Conservation (phyloP, 768 basidiomycete genomes). For the Phaeotremella fagi region DNA sequence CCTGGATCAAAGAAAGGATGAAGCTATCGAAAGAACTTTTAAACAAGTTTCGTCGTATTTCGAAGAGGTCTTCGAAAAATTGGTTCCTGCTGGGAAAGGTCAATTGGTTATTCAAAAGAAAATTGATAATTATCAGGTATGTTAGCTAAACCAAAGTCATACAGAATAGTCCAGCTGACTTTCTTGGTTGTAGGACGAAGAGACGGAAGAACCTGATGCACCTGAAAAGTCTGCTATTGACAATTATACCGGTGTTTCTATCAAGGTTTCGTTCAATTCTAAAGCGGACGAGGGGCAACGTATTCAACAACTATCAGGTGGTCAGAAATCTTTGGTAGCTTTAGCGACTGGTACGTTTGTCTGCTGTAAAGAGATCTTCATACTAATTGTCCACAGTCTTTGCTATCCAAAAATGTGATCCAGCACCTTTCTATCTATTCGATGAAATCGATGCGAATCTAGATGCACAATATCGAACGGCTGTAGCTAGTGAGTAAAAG, state of each 20-base stretch:
- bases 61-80: constrained; percentile 90
- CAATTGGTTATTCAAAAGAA: constrained; percentile 85
- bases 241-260: constrained; percentile 94
- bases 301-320: constrained; percentile 94
- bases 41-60: constrained; percentile 97
- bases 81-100: constrained; percentile 90
- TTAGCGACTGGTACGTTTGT: constrained; percentile 72
- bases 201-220: constrained; percentile 30
- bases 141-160: no score
- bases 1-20: constrained; percentile 94
- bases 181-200: constrained; percentile 32
- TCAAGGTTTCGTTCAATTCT: constrained; percentile 98
- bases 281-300: constrained; percentile 94
- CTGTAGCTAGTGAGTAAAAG: constrained; percentile 72
- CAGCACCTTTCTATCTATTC: constrained; percentile 98
- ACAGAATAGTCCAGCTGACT: no score
- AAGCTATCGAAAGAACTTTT: constrained; percentile 97
- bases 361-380: background rate
- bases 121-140: constrained; percentile 66
- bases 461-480: constrained; percentile 94
- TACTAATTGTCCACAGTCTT: constrained; percentile 59
- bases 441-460: constrained; percentile 99
- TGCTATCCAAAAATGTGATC: constrained; percentile 98
- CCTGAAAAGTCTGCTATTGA: constrained; percentile 56
- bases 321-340: constrained; percentile 94